Evolutionary conservation across 148 eudicot species (phyloP), one percentile per base, ranked within the genome.

Genomic region (Amaranthus hypochondriacus): DNA sequence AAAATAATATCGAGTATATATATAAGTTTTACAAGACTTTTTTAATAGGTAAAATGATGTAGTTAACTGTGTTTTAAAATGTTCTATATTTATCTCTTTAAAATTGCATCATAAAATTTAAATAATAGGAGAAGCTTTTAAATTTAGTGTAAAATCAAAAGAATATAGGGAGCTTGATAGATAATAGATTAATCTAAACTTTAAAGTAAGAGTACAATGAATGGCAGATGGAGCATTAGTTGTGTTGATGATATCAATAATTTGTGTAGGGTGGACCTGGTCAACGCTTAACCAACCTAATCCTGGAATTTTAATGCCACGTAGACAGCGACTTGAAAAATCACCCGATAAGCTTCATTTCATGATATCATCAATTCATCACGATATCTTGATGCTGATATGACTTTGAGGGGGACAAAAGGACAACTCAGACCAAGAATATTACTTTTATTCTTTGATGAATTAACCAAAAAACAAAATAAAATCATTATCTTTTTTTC

Each of bases 341-440:
- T 28, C 66, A 21, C 11, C 64, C 56, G 8, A 9, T 46, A 7
- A 18, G 9, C 48, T 11, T 7, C 53, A 11, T 49, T 48, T 59
- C 56, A 72, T 72, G 74, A 72, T 59, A 72, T 72, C 74, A 72
- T 71, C 73, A 9, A 8, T 56, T 72, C 74, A 59, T 71, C 73
- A 15, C n/a, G 47, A 71, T 71, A 63, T 44, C 15, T 59, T 48
- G 56, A 58, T 72, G 74, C 48, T 59, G 74, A 72, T 48, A 72
- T 72, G 66, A 72, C 64, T 66, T n/a, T 3, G 11, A 48, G 54
- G 47, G 14, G 47, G 12, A 12, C 2, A 46, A 44, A 64, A 4
- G 47, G 21, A 64, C 39, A 28, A 28, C 39, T 28, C 39, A 28
- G 1, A 28, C 39, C 39, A 28, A 28, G 1, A 28, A 28, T 28